Percentiles rank a stretch among this genome's conserved stretches.
Evolutionary conservation across 2,329 filamentous ascomycete species (phyloP).

Genomic region (Hypomyces rosellus): DNA sequence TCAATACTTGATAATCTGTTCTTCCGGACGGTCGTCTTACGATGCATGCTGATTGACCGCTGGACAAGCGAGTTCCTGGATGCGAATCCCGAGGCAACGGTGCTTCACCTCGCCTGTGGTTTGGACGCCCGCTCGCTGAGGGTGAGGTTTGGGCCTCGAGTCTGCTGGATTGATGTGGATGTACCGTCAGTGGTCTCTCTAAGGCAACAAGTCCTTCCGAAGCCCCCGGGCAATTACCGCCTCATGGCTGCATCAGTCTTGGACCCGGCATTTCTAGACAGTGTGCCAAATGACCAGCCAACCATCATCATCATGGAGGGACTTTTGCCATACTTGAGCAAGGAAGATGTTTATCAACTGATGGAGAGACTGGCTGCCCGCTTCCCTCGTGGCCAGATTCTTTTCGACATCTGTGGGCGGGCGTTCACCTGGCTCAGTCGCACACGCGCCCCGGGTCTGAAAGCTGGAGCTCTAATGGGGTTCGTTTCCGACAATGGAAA

Average conservation of each 20-base stretch:
- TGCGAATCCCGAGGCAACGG: neutral
- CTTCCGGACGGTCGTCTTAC: neutral
- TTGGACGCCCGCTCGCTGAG: neutral
- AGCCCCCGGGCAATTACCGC: neutral
- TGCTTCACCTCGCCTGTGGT: neutral
- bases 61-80: neutral
- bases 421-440: neutral
- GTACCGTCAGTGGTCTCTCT: neutral
- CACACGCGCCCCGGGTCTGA: neutral
- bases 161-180: neutral
- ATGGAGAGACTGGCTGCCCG: neutral
- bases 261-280: neutral
- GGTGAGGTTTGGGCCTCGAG: neutral
- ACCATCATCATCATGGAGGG: neutral
- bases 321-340: neutral
- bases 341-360: neutral
- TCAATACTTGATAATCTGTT: neutral
- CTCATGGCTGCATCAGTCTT: neutral
- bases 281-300: neutral
- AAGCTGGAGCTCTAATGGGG: neutral
- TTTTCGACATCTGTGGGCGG: neutral
- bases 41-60: neutral
- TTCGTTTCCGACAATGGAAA: neutral
- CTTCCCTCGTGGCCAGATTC: neutral
- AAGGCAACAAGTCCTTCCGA: neutral